Evolutionary conservation across 2,329 filamentous ascomycete species (phyloP).

Genomic region (Colletotrichum musae): DNA sequence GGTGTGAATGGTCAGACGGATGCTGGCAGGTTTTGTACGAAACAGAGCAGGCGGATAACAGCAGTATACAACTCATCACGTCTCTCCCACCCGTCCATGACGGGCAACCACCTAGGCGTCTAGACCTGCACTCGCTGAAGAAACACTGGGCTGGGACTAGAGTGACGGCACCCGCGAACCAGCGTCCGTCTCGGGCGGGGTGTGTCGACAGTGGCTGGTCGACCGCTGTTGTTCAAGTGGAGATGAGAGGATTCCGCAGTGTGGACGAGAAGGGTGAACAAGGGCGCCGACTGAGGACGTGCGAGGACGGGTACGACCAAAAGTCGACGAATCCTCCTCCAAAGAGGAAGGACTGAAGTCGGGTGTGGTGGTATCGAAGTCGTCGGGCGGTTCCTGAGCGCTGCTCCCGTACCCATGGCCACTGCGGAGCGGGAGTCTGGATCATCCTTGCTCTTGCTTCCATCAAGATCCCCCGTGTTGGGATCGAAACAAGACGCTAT

Average conservation of each 20-base stretch:
- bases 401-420: constrained; percentile 28
- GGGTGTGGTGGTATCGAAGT: constrained; percentile 26
- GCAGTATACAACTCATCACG: constrained; percentile 34
- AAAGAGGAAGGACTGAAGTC: constrained; percentile 10
- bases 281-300: constrained; percentile 30
- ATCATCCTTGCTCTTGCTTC: constrained; percentile 14
- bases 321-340: constrained; percentile 1
- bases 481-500: constrained; percentile 34
- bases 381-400: constrained; percentile 13
- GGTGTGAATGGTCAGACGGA: constrained; percentile 21
- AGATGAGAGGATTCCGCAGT: constrained; percentile 31
- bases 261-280: neutral
- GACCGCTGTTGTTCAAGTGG: constrained; percentile 28
- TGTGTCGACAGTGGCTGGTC: constrained; percentile 36
- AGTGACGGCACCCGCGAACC: constrained; percentile 10
- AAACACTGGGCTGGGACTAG: constrained; percentile 33
- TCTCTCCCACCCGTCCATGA: neutral
- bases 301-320: constrained; percentile 25
- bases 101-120: constrained; percentile 10
- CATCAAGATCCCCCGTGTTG: constrained; percentile 26
- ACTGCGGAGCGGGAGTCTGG: constrained; percentile 26
- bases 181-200: constrained; percentile 33
- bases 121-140: constrained; percentile 16
- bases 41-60: constrained; percentile 41
- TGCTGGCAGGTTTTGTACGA: constrained; percentile 38